Evolutionary conservation across 192 early-diverging fungal species (phyloP).

Genomic region (Backusella parvicylindrica): DNA sequence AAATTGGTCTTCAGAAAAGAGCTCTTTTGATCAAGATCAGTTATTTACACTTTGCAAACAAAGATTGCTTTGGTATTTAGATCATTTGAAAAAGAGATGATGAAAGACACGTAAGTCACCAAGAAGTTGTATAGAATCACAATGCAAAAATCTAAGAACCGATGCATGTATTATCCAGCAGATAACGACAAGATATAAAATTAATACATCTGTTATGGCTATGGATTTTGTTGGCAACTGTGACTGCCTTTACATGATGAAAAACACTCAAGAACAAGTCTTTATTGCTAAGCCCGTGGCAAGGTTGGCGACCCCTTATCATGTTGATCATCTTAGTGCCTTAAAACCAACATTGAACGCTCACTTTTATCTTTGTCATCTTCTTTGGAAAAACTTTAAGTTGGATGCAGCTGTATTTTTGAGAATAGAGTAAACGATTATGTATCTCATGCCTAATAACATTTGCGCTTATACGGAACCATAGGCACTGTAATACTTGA

Average conservation of each 20-base stretch:
- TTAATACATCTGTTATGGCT: slow-evolving; percentile 6
- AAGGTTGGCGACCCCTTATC: not conserved
- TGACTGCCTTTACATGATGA: not conserved
- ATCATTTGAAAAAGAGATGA: not conserved
- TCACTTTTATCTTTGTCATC: not conserved
- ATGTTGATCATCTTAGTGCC: slow-evolving; percentile 3
- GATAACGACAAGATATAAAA: slow-evolving; percentile 8
- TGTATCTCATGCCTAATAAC: not conserved
- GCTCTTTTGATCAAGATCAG: not conserved
- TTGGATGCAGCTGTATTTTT: not conserved
- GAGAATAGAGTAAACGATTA: not conserved
- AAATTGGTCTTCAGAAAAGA: not conserved
- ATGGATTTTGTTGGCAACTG: slow-evolving; percentile 3
- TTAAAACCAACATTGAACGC: slow-evolving; percentile 3
- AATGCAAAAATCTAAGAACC: too few species aligned
- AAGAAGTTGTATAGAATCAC: not conserved
- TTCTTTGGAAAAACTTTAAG: not conserved
- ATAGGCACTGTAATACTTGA: not conserved
- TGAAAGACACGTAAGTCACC: not conserved
- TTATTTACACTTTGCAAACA: not conserved
- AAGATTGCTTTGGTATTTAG: not conserved
- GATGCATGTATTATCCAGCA: not conserved
- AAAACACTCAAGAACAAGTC: not conserved
- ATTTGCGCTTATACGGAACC: not conserved
- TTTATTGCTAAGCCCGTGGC: slow-evolving; percentile 4